A percentile compares a stretch with the other conserved stretches of the same genome.
phyloP scores from a whole-genome alignment of 1,284 basidiomycete species.

The Pyrrhoderma noxium region DNA sequence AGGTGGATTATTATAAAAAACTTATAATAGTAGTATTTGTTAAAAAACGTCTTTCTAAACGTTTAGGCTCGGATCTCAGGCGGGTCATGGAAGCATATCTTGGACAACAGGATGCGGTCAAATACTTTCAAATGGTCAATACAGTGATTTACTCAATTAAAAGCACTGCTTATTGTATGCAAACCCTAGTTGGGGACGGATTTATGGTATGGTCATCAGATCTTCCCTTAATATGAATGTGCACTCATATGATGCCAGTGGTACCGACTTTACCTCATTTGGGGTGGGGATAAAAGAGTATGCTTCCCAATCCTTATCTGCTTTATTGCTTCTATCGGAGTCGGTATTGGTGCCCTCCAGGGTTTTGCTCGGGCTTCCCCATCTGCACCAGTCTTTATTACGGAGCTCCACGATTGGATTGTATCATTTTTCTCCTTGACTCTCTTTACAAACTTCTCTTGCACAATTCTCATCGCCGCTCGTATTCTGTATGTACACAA shows the following conservation, averaged over 20 bases:
- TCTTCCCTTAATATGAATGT: neutral
- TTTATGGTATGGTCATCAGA: constrained; percentile 24
- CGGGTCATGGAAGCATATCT: constrained; percentile 16
- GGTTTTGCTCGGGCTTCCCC: constrained; percentile 5
- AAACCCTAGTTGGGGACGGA: constrained; percentile 30
- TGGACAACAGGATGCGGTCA: neutral
- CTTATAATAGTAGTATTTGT: constrained; percentile 12
- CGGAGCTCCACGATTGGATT: constrained; percentile 14
- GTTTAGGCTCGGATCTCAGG: constrained; percentile 12
- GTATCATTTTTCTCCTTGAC: constrained; percentile 14
- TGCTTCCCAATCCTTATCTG: constrained; percentile 8
- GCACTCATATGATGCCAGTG: constrained; percentile 2
- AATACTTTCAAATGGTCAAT: constrained; percentile 23
- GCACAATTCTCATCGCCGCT: constrained; percentile 14
- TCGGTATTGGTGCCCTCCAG: constrained; percentile 12
- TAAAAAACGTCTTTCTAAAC: too few species aligned
- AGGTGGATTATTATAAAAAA: neutral
- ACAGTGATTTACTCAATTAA: constrained; percentile 27
- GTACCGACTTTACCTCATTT: constrained; percentile 12
- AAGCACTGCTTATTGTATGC: constrained; percentile 26
- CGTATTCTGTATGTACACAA: constrained; percentile 4
- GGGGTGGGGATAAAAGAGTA: constrained; percentile 6
- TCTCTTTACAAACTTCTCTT: constrained; percentile 14
- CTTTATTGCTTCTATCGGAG: constrained; percentile 10
- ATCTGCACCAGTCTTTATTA: constrained; percentile 5